Evolutionary conservation across 2,329 filamentous ascomycete genomes (phyloP).

Genomic region (Alternaria longipes): DNA sequence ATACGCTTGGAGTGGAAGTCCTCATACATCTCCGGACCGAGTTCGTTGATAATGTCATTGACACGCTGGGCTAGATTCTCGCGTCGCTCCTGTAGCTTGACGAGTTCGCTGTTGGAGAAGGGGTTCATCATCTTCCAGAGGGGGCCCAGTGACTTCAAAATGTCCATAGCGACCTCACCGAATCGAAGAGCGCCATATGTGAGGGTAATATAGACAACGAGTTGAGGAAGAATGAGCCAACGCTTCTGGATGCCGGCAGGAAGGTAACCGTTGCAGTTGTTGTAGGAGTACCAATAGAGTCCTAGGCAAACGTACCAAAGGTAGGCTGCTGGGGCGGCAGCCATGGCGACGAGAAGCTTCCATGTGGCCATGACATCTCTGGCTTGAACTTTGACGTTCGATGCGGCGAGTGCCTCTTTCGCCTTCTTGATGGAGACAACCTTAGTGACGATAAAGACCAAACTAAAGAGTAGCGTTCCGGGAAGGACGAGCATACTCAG

Average conservation of each 20-base stretch:
- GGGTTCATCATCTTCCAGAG: constrained; percentile 87
- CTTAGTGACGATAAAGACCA: constrained; percentile 51
- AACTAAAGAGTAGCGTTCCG: constrained; percentile 82
- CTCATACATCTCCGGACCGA: constrained; percentile 96
- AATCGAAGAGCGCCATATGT: constrained; percentile 94
- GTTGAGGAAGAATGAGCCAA: constrained; percentile 70
- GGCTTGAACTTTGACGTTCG: constrained; percentile 53
- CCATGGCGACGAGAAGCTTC: constrained; percentile 54
- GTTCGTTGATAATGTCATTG: constrained; percentile 90
- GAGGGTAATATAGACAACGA: constrained; percentile 83
- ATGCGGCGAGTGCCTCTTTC: constrained; percentile 51
- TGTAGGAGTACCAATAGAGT: constrained; percentile 54
- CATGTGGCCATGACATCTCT: constrained; percentile 54
- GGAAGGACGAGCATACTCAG: constrained; percentile 85
- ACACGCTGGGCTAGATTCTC: constrained; percentile 81
- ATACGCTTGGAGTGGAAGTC: constrained; percentile 68
- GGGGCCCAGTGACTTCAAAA: constrained; percentile 91
- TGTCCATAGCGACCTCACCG: constrained; percentile 98
- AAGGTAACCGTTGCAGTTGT: constrained; percentile 82
- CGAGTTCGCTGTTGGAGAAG: constrained; percentile 82
- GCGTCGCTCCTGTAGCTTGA: constrained; percentile 76
- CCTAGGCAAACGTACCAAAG: constrained; percentile 43
- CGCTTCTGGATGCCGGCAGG: constrained; percentile 80
- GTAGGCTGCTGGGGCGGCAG: constrained; percentile 48
- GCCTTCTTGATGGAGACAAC: constrained; percentile 51